These are phyloP conservation scores for Aphanomyces astaci DNA, from an alignment of 352 stramenopile species.

Conservation along the genomic window DNA sequence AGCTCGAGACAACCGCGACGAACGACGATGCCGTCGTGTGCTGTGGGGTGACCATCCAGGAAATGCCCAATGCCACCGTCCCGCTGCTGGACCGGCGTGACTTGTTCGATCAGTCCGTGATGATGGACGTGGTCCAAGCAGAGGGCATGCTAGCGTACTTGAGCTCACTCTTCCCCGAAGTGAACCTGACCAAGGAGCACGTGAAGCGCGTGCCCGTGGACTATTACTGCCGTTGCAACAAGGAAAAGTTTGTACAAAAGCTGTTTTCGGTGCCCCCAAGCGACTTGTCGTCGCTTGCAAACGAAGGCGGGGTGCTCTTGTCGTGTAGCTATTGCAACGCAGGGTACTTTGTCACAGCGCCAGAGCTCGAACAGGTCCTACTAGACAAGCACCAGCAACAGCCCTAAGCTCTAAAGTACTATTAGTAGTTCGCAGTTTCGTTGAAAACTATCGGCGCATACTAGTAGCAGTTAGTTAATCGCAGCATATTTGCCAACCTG, in stretches of 20 bases:
- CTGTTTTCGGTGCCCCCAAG: conserved; percentile 43
- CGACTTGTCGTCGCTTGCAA: conserved; percentile 40
- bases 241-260: conserved; percentile 47
- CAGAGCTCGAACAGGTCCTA: background rate
- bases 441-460: background rate
- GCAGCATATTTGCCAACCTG: no score
- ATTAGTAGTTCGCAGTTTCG: background rate
- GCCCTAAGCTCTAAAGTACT: background rate
- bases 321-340: conserved; percentile 85
- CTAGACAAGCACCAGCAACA: background rate
- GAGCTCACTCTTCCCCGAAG: conserved; percentile 67
- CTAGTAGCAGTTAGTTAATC: no score
- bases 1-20: conserved; percentile 38
- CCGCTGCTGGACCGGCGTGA: conserved; percentile 43
- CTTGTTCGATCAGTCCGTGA: conserved; percentile 49
- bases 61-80: conserved; percentile 49
- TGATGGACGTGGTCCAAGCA: conserved; percentile 41
- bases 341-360: conserved; percentile 31
- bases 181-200: conserved; percentile 44
- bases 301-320: conserved; percentile 46
- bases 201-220: conserved; percentile 52
- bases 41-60: conserved; percentile 74
- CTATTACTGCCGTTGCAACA: conserved; percentile 79
- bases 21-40: conserved; percentile 42
- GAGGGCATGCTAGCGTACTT: conserved; percentile 58